Conservation (phyloP, 352 stramenopile genomes). For the Thraustochytrium striatum region DNA sequence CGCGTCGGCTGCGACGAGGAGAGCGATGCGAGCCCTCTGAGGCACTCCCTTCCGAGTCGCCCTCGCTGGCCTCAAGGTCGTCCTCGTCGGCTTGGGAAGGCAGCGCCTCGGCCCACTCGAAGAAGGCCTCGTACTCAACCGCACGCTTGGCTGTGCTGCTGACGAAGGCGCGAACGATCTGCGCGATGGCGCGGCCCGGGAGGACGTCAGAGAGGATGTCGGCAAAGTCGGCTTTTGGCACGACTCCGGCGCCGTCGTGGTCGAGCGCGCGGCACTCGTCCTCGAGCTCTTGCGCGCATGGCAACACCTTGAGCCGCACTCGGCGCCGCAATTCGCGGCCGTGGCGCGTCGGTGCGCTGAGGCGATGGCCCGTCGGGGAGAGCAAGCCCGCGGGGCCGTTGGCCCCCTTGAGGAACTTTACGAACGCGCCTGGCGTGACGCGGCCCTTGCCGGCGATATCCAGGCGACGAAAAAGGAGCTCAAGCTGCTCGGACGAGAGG, state of each 20-base stretch:
- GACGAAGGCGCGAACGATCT: neutral
- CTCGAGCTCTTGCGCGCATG: neutral
- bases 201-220: neutral
- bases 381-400: neutral
- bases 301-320: neutral
- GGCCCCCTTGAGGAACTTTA: neutral
- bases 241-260: neutral
- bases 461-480: constrained; percentile 16
- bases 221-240: neutral
- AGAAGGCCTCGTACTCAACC: constrained; percentile 27
- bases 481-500: constrained; percentile 13
- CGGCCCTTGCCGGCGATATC: neutral
- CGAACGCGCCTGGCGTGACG: neutral
- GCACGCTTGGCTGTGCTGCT: neutral
- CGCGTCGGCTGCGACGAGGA: too few species aligned
- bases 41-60: too few species aligned
- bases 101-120: neutral
- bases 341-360: neutral
- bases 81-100: neutral
- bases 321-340: neutral
- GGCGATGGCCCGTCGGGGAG: neutral
- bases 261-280: neutral
- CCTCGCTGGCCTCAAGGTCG: too few species aligned
- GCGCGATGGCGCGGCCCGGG: neutral
- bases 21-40: too few species aligned